These are phyloP conservation scores for Lentinula edodes DNA, from an alignment of 768 basidiomycete genomes.

Conservation along the genomic window DNA sequence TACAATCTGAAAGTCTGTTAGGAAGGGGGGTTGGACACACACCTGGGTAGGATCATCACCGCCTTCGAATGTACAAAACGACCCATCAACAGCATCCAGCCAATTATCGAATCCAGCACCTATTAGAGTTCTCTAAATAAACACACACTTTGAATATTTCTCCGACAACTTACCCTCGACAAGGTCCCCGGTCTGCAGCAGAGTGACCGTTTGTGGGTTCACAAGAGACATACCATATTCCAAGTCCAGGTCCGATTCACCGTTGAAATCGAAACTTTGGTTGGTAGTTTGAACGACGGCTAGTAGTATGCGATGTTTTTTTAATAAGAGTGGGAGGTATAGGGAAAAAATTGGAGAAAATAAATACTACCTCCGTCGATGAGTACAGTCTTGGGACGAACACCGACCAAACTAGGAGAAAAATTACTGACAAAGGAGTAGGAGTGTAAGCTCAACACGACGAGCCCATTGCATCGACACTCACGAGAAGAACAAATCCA, in stretches of 20 bases:
- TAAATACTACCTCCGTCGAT: constrained; percentile 27
- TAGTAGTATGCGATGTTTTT: constrained; percentile 5
- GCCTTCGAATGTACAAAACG: constrained; percentile 40
- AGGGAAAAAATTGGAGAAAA: too few relatives aligned
- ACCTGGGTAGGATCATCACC: constrained; percentile 32
- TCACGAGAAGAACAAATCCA: constrained; percentile 18
- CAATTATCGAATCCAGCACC: constrained; percentile 39
- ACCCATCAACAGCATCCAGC: constrained; percentile 37
- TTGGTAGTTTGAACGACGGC: constrained; percentile 23
- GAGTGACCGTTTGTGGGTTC: constrained; percentile 25
- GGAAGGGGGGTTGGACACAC: background rate
- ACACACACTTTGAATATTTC: too few relatives aligned
- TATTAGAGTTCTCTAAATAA: constrained; percentile 7
- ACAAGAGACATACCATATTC: constrained; percentile 41
- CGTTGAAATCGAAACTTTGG: constrained; percentile 26
- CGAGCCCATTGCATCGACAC: background rate
- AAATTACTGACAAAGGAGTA: constrained; percentile 21
- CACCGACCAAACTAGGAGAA: constrained; percentile 25
- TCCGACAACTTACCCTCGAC: constrained; percentile 25
- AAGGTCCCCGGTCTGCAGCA: constrained; percentile 36
- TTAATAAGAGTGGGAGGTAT: too few relatives aligned
- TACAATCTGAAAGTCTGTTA: background rate
- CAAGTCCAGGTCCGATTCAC: constrained; percentile 43
- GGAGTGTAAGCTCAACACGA: background rate
- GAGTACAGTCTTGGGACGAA: constrained; percentile 24